Evolutionary conservation across 139 green algal genomes (phyloP), one percentile per base, ranked within the genome.

Genomic region (Mesostigma viride): DNA sequence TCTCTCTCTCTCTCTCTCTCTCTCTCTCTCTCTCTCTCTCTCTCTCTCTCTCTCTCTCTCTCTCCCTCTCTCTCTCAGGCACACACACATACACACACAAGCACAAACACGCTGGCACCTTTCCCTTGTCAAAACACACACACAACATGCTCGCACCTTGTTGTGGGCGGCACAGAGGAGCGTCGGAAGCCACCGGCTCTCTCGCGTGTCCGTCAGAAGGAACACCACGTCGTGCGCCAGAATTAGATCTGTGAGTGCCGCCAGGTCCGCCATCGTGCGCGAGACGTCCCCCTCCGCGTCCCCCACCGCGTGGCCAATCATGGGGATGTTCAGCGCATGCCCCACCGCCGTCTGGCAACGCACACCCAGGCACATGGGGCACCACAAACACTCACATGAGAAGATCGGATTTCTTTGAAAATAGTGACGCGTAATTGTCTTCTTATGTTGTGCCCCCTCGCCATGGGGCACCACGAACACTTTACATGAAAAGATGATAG

Each of bases 151-250:
- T 62, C 11, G 17, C 53, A 68, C 63, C 70, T 79, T 79, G 0
- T 89, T 45, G 62, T 74, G 31, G 68, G 30, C 27, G 62, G 80
- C 33, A 85, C 87, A 30, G 70, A 96, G 75, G 57, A 98, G 72
- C 1, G 88, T 91, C 8, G 93, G 93, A 74, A 98, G 84, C 79
- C 90, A 93, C n/a, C 88, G 78, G 35, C 74, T 84, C 81, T 99
- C 93, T 0, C 93, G 80, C 0, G 89, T 98, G 85, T 99, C 93
- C 30, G 86, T 96, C 14, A 97, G 84, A 63, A 97, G 74, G 78
- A 96, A 97, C 11, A 95, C 81, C 1, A 81, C 85, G 69, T 99
- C 92, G 58, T 91, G 83, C 0, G 56, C 31, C 0, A 61, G 22
- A 5, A 96, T 58, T 6, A 82, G 36, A 3, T 64, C 34, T 31